Evolutionary conservation across 176 grass and related monocot genomes (phyloP), one percentile per base, ranked within the genome.

Genomic region (Alopecurus myosuroides): DNA sequence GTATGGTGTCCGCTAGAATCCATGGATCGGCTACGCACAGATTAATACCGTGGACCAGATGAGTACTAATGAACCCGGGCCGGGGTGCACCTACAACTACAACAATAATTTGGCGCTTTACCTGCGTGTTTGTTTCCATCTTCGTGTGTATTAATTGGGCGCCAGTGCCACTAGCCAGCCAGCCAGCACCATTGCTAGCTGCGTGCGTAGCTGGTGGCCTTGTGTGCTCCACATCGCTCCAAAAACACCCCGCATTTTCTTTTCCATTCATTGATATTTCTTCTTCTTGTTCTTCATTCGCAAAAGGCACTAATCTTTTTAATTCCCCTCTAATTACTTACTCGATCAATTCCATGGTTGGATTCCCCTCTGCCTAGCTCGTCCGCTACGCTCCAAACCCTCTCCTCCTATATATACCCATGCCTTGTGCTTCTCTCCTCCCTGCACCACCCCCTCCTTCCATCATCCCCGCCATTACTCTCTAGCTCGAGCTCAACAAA

Each of bases 381-480:
- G 30, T 15, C 19, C 85, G 49, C 85, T 84, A 80, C 51, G 70
- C 49, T 91, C 85, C 89, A 84, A 88, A 81, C 61, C 77, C 18
- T 53, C 69, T 81, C 85, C 28, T 9, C 68, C 77, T 91, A 91
- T 91, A 88, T 36, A 91, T 85, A 91, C 50, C 41, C 0, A 76
- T 1, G 34, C 65, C 64, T 35, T 84, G 76, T 81, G 70, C 87
- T 79, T 68, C 78, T 77, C 81, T 55, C 35, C 42, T 92, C 81
- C 88, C 75, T 81, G 34, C 78, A 90, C 80, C 31, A 51, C 9
- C 68, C 44, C n/a, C 5, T 71, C 68, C n/a, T n/a, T n/a, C n/a
- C n/a, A n/a, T n/a, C 39, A 19, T 45, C 29, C 63, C 67, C 45
- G 55, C 46, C 84, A 37, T 51, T 92, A 18, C 77, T 30, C 25